These are phyloP conservation scores for Blastomyces percursus DNA, from an alignment of 2,329 filamentous ascomycete species.

Conservation along the genomic window DNA sequence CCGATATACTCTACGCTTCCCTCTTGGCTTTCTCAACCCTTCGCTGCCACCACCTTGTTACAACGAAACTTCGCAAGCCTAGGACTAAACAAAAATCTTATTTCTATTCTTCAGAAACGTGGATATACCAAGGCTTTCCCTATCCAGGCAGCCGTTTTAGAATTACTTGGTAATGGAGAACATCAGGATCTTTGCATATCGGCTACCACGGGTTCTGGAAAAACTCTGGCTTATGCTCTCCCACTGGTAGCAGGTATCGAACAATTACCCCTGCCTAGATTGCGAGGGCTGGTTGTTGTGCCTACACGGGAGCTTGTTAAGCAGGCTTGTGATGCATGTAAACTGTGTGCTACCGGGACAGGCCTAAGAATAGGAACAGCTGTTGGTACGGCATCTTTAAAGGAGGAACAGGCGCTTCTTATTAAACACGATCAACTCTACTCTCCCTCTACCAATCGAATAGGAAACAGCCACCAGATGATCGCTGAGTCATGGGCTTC, in stretches of 20 bases:
- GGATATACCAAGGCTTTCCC: conserved; percentile 63
- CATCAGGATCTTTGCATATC: conserved; percentile 72
- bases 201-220: conserved; percentile 89
- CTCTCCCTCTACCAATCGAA: conserved; percentile 49
- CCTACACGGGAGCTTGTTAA: conserved; percentile 83
- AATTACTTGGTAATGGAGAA: conserved; percentile 59
- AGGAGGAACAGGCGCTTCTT: conserved; percentile 50
- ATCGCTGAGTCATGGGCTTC: conserved; percentile 38
- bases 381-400: conserved; percentile 66
- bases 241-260: conserved; percentile 72
- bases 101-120: conserved; percentile 54
- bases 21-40: conserved; percentile 65
- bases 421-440: conserved; percentile 57
- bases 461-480: conserved; percentile 34
- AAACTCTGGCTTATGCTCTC: conserved; percentile 82
- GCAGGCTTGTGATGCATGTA: conserved; percentile 70
- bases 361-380: conserved; percentile 70
- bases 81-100: conserved; percentile 50
- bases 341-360: conserved; percentile 60
- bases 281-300: conserved; percentile 74
- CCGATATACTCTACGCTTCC: conserved; percentile 71
- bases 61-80: conserved; percentile 53
- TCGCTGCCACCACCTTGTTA: conserved; percentile 53
- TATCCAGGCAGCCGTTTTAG: conserved; percentile 69
- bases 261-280: conserved; percentile 49